Conservation (phyloP, 371 early-diverging fungal species). For the Mortierella polycephala region DNA sequence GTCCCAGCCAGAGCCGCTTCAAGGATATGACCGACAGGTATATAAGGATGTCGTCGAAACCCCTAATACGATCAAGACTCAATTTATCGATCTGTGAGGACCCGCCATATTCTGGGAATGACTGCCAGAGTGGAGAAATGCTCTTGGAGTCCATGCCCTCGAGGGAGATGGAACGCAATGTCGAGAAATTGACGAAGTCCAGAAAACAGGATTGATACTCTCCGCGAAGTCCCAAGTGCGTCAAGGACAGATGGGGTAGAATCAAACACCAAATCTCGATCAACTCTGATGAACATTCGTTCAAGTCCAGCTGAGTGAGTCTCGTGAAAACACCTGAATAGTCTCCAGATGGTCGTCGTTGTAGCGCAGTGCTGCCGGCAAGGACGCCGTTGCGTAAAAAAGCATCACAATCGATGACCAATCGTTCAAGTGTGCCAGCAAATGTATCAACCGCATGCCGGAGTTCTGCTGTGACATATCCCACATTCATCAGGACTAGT, state of each 20-base stretch:
- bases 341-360: background rate
- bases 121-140: slow-evolving; percentile 3
- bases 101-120: slow-evolving; percentile 1
- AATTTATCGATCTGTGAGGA: slow-evolving; percentile 1
- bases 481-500: slow-evolving; percentile 1
- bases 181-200: background rate
- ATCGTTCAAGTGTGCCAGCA: slow-evolving; percentile 3
- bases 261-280: background rate
- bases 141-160: background rate
- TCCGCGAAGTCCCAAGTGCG: slow-evolving; percentile 6
- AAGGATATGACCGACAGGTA: background rate
- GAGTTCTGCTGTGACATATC: background rate
- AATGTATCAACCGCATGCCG: background rate
- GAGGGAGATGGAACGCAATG: slow-evolving; percentile 6
- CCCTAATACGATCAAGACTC: background rate
- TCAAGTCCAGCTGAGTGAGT: slow-evolving; percentile 8
- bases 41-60: background rate
- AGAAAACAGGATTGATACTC: background rate
- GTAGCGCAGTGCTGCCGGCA: background rate
- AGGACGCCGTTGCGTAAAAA: background rate
- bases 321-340: background rate
- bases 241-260: slow-evolving; percentile 8
- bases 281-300: background rate
- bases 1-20: slow-evolving; percentile 18
- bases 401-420: background rate